These are phyloP conservation scores for Ustilago esculenta DNA, from an alignment of 1,284 basidiomycete genomes.

Conservation along the genomic window DNA sequence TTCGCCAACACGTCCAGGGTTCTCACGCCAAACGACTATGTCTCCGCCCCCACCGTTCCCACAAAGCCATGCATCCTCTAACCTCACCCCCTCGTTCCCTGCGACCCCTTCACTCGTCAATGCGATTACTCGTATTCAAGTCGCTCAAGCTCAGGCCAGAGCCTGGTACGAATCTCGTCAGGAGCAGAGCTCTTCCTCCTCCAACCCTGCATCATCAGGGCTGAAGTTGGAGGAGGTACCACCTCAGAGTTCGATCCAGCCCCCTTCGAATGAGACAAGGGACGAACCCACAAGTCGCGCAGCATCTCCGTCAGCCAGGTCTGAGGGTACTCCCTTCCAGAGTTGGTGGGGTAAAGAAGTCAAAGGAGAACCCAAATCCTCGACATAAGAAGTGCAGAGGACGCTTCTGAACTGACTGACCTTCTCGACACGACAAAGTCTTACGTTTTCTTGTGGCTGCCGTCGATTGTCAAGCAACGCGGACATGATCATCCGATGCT, in stretches of 20 bases:
- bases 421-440: too few species aligned
- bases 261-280: background rate
- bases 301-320: background rate
- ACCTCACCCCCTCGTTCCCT: slow-evolving; percentile 25
- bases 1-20: slow-evolving; percentile 18
- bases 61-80: background rate
- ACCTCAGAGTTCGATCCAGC: background rate
- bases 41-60: slow-evolving; percentile 35
- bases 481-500: too few species aligned
- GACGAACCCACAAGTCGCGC: background rate
- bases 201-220: background rate
- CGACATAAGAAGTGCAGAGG: background rate
- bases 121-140: slow-evolving; percentile 58
- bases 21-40: slow-evolving; percentile 17
- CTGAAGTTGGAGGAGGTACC: background rate
- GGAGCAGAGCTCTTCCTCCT: slow-evolving; percentile 2
- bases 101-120: slow-evolving; percentile 59
- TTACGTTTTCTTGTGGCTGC: too few species aligned
- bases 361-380: slow-evolving; percentile 14
- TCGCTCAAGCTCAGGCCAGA: slow-evolving; percentile 55
- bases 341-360: slow-evolving; percentile 45
- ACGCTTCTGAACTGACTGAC: too few species aligned
- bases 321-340: slow-evolving; percentile 13
- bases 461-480: too few species aligned
- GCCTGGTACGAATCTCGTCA: slow-evolving; percentile 33